Conservation (phyloP, 345 rosid species). For the Dovyalis caffra region DNA sequence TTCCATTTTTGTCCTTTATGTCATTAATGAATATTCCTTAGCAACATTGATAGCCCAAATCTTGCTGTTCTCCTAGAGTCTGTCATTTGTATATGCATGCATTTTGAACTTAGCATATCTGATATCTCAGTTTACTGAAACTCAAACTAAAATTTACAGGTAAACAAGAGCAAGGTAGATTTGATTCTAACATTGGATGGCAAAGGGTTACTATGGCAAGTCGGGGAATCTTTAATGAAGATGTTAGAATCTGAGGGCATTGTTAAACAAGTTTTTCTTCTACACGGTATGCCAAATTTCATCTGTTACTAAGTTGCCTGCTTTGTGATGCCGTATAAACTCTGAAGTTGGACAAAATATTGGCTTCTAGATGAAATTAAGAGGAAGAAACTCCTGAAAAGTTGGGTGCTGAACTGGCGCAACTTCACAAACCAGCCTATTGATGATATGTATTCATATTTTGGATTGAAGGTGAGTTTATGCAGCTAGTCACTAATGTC, state of each 20-base stretch:
- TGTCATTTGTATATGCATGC: neutral
- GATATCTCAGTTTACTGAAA: neutral
- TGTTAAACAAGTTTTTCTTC: conserved; percentile 72
- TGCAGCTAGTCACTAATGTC: neutral
- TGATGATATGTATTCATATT: conserved; percentile 88
- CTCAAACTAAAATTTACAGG: conserved; percentile 41
- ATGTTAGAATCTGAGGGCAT: conserved; percentile 66
- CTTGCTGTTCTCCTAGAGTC: no score
- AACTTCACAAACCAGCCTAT: conserved; percentile 72
- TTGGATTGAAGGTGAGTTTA: conserved; percentile 68
- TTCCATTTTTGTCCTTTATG: neutral
- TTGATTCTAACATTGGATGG: conserved; percentile 44
- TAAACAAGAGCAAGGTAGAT: conserved; percentile 38
- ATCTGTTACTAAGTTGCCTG: conserved; percentile 10
- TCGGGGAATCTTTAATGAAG: conserved; percentile 63
- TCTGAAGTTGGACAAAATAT: conserved; percentile 20
- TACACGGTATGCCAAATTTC: conserved; percentile 59
- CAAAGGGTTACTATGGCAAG: conserved; percentile 57
- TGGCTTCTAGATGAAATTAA: conserved; percentile 58
- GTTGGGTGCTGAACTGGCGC: conserved; percentile 79
- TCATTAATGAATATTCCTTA: neutral
- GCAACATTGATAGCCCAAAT: no score
- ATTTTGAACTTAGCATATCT: conserved; percentile 4
- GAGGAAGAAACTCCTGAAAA: conserved; percentile 68
- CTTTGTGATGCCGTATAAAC: conserved; percentile 13